Base-by-base conservation (phyloP, 768 basidiomycete species). In the Asterophora parasitica region DNA sequence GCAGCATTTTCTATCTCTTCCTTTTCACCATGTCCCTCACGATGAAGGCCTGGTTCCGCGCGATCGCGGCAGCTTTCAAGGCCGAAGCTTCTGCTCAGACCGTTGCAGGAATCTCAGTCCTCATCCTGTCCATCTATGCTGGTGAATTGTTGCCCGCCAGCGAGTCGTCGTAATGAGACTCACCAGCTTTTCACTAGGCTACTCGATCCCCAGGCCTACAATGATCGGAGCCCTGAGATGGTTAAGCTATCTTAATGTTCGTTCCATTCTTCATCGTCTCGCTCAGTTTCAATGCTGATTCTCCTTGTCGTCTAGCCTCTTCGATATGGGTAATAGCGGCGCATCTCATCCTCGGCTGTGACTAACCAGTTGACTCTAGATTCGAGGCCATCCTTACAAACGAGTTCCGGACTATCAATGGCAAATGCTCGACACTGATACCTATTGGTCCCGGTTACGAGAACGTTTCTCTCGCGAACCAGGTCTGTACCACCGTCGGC, bases 311-410 rank as follows among this genome's bases (percentile, higher is more conserved):
- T 39, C 42, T 35, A 65, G 78, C 76, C 13, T 65, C 65, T 49
- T 73, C 79, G 71, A 75, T 80, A 58, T 26, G 53, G 65, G 53
- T 60, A 53, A 35, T 56, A 33, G 52, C 48, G 61, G 57, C 17
- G n/a, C 61, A 60, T 48, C 77, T 78, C 70, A 85, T 44, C 44
- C 84, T 40, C 23, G 23, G 23, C 72, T 67, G 2, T 33, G 11
- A 12, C 31, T 40, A 20, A 31, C 42, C 0, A 13, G 7, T 16
- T 31, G 12, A 7, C 79, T 58, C 13, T 19, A 83, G 79, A 0
- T 92, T 93, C 59, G 86, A 91, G 51, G 73, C 77, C 0, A 62
- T 92, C 28, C 71, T 94, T 63, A 72, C 79, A 16, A 94, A 92
- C 66, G 90, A 95, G 63, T 92, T 93, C 67, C 79, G 76, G 52